Base-by-base conservation (phyloP, 2,329 filamentous ascomycete genomes). In the Paracamarosporium sp. region DNA sequence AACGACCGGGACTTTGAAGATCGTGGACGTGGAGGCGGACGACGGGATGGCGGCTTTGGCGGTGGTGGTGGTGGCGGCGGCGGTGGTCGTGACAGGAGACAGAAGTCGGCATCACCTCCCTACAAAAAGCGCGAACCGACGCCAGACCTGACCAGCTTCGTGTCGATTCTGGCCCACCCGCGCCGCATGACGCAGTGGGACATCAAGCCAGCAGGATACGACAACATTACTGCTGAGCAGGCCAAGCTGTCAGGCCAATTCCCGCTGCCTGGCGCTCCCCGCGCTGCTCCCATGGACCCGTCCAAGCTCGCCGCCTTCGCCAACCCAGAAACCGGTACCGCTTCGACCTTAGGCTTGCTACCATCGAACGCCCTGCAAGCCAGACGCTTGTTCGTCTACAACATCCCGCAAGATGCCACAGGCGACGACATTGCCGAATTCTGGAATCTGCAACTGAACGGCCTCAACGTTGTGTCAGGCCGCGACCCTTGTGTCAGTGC, bases 171-270 rank as follows among this genome's bases (percentile, higher is more conserved):
- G 62, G 89, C 94, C 72, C 89, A 94, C 69, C 95, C 93, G 83
- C 90, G 96, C 67, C 90, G 95, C 58, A 82, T 99, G 83, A 98
- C 93, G 33, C 96, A 99, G 78, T 99, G 95, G 95, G 96, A 99
- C 76, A 97, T 99, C 78, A 99, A 99, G 81, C 95, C 95, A 5
- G 92, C 93, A 15, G 94, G 95, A 43, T 99, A 99, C 73, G 96
- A 99, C 74, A 96, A 95, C 77, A 94, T 99, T 64, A 97, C 95
- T 2, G 93, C 95, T 22, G 96, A 99, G 78, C 96, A 99, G 78
- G 96, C 95, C 50, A 99, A 99, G 82, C 85, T 99, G 43, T 99
- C 96, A 2, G 88, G 94, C 81, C 97, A 99, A 95, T 99, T 99
- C 82, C 93, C 96, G 59, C 87, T 99, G 44, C 95, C 95, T 3